Evolutionary conservation across 768 basidiomycete genomes (phyloP).

Genomic region (Kondoa subrosea): DNA sequence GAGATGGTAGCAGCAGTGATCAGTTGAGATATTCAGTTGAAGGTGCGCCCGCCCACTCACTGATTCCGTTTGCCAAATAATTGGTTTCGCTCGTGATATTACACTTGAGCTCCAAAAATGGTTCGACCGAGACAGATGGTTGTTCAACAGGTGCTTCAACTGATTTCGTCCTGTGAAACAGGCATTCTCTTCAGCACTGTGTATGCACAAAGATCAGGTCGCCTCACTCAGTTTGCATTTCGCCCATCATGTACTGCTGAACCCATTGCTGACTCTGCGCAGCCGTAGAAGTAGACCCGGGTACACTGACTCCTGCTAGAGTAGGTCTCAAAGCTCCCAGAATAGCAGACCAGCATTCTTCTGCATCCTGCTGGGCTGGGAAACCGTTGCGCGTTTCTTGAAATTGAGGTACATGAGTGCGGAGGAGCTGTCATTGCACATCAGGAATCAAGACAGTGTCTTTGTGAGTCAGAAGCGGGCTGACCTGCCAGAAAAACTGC

Average conservation of each 20-base stretch:
- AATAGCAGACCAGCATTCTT: conserved; percentile 71
- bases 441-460: neutral
- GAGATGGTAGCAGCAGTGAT: conserved; percentile 7
- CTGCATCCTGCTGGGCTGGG: conserved; percentile 84
- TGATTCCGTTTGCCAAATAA: conserved; percentile 69
- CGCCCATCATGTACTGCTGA: conserved; percentile 63
- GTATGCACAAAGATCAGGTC: neutral
- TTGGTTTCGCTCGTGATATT: conserved; percentile 77
- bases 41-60: conserved; percentile 35
- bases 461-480: neutral
- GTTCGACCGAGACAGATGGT: conserved; percentile 47
- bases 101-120: conserved; percentile 74
- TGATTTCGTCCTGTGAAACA: conserved; percentile 47
- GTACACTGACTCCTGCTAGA: conserved; percentile 31
- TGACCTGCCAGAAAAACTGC: conserved; percentile 36
- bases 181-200: neutral
- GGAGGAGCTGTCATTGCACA: conserved; percentile 35
- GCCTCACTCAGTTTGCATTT: conserved; percentile 39
- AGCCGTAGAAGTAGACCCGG: conserved; percentile 12
- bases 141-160: conserved; percentile 69
- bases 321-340: conserved; percentile 49
- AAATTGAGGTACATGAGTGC: conserved; percentile 76
- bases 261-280: conserved; percentile 43
- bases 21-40: neutral
- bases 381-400: conserved; percentile 43